phyloP scores from a whole-genome alignment of 345 rosid species.

The Aquilaria sinensis region DNA sequence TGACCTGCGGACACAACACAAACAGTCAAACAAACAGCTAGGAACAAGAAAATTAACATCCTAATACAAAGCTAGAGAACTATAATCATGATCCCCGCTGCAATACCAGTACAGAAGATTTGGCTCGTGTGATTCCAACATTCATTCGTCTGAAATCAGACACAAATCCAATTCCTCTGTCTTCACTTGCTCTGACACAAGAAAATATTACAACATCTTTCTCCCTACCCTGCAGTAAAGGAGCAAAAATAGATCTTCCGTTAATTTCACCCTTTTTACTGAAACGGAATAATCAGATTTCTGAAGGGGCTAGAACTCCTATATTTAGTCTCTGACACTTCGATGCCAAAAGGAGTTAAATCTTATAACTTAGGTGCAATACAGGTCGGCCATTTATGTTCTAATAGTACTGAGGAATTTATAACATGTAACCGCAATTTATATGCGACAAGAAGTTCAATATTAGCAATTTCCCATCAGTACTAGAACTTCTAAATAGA shows the following conservation, averaged over 20 bases:
- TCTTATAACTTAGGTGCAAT: no score
- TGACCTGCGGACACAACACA: conserved; percentile 49
- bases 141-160: conserved; percentile 90
- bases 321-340: no score
- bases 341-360: no score
- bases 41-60: background rate
- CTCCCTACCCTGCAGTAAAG: conserved; percentile 69
- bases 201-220: conserved; percentile 93
- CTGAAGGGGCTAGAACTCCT: no score
- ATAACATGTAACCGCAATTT: no score
- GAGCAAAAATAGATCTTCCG: conserved; percentile 3
- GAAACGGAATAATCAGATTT: no score
- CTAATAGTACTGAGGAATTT: no score
- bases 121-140: conserved; percentile 91
- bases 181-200: conserved; percentile 78
- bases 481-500: no score
- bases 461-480: no score
- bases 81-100: background rate
- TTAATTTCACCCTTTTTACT: background rate
- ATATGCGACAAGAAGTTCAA: no score
- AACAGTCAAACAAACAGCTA: background rate
- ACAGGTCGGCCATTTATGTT: no score
- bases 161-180: conserved; percentile 72
- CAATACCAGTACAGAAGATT: conserved; percentile 79
- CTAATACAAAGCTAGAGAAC: background rate